A percentile compares a stretch with the other conserved stretches of the same genome.
phyloP scores from a whole-genome alignment of 441 rosid genomes.

The Capsella rubella region DNA sequence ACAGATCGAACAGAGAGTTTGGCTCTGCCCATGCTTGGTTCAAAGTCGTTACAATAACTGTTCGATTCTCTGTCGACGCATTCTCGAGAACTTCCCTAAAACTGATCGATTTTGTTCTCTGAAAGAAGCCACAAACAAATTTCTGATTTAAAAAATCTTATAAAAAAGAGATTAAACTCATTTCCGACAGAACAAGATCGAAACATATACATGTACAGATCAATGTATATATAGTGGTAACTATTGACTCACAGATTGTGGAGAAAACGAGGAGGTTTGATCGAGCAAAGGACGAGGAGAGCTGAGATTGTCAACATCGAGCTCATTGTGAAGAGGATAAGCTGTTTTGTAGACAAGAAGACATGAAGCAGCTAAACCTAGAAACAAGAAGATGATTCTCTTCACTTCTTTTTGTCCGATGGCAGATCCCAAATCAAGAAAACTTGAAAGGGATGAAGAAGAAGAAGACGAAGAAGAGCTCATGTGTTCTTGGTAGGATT shows the following conservation, averaged over 20 bases:
- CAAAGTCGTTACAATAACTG: constrained; percentile 55
- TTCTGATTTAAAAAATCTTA: not conserved
- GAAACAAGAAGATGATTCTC: constrained; percentile 30
- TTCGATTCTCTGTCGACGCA: constrained; percentile 44
- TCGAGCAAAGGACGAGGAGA: constrained; percentile 33
- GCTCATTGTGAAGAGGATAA: constrained; percentile 34
- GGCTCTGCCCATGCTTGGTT: constrained; percentile 60
- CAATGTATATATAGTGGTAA: not conserved
- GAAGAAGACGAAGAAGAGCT: constrained; percentile 19
- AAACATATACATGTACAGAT: not conserved
- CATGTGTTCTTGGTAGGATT: constrained; percentile 36
- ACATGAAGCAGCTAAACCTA: constrained; percentile 39
- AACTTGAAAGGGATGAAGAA: constrained; percentile 29
- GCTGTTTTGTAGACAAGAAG: constrained; percentile 37
- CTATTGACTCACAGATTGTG: constrained; percentile 18
- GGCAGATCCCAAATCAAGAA: constrained; percentile 7
- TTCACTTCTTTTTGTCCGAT: constrained; percentile 31
- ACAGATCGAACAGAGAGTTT: constrained; percentile 50
- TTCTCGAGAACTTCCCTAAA: constrained; percentile 43
- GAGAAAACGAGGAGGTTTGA: constrained; percentile 18
- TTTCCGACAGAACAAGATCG: not conserved
- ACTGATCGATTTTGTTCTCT: constrained; percentile 35
- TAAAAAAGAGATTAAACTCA: not conserved
- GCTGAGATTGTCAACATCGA: constrained; percentile 9
- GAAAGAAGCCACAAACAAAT: constrained; percentile 13